Percentiles rank a stretch among this genome's conserved stretches.
Evolutionary conservation across 805 yeast species (phyloP).

Genomic region (Saccharomycopsis malanga): DNA sequence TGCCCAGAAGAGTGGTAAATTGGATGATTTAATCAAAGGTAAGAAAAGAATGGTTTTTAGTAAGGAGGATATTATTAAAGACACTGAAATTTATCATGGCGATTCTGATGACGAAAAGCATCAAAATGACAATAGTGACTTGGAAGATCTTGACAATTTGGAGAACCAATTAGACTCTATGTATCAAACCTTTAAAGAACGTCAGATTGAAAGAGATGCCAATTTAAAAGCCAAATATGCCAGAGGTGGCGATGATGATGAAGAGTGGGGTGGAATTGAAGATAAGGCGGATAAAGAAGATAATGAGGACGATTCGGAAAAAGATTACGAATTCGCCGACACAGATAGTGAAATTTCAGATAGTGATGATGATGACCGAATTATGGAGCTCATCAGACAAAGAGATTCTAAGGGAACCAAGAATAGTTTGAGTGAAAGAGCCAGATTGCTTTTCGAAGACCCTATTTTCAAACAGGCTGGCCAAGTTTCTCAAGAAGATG

Average conservation of each 20-base stretch:
- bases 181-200: constrained; percentile 66
- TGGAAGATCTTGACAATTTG: constrained; percentile 55
- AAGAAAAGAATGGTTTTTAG: constrained; percentile 58
- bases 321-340: constrained; percentile 38
- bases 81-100: constrained; percentile 49
- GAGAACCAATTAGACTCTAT: constrained; percentile 78
- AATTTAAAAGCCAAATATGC: constrained; percentile 61
- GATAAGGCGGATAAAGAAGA: constrained; percentile 35
- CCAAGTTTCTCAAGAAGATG: no score
- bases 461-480: constrained; percentile 47
- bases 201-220: constrained; percentile 62
- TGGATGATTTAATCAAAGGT: constrained; percentile 69
- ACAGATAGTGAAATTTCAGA: constrained; percentile 36
- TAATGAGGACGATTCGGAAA: constrained; percentile 24
- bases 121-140: constrained; percentile 29
- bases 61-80: constrained; percentile 46
- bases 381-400: constrained; percentile 49
- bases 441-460: constrained; percentile 42
- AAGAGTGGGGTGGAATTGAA: constrained; percentile 69
- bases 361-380: constrained; percentile 68
- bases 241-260: constrained; percentile 71
- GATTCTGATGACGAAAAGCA: constrained; percentile 28
- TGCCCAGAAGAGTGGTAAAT: constrained; percentile 84
- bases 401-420: constrained; percentile 35
- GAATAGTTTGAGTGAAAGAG: constrained; percentile 33